A percentile compares a stretch with the other conserved stretches of the same genome.
Conservation (phyloP, 2,329 filamentous ascomycete species). For the Raffaelea arxii region DNA sequence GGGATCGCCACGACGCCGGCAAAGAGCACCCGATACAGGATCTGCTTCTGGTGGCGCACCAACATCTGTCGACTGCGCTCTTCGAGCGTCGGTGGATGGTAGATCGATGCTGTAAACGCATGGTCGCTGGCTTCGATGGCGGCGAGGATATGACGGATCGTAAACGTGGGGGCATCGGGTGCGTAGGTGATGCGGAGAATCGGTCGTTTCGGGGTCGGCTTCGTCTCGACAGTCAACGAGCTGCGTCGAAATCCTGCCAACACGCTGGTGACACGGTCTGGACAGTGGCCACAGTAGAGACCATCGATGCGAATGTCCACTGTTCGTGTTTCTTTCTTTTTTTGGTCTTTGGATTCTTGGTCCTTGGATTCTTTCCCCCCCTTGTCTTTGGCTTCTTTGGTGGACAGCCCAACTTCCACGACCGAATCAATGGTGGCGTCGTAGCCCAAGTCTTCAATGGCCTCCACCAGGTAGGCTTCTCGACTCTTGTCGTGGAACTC, state of each 20-base stretch:
- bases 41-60: constrained; percentile 55
- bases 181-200: constrained; percentile 62
- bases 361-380: background rate
- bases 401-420: constrained; percentile 23
- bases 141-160: constrained; percentile 62
- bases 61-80: constrained; percentile 69
- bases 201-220: constrained; percentile 50
- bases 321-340: constrained; percentile 31
- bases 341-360: background rate
- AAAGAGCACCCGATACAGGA: constrained; percentile 61
- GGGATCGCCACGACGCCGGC: constrained; percentile 65
- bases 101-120: constrained; percentile 57
- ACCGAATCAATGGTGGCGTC: constrained; percentile 50
- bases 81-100: constrained; percentile 75
- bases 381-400: background rate
- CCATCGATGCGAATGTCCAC: constrained; percentile 59
- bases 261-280: constrained; percentile 43
- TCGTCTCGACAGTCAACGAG: constrained; percentile 41
- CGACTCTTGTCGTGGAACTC: constrained; percentile 40
- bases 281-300: constrained; percentile 67
- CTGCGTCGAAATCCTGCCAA: constrained; percentile 41
- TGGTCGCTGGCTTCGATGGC: constrained; percentile 58
- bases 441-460: constrained; percentile 55
- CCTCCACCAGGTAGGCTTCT: constrained; percentile 37
- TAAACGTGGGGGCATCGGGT: constrained; percentile 59